Evolutionary conservation across 2,329 filamentous ascomycete genomes (phyloP).

Genomic region (Colletotrichum liriopes): DNA sequence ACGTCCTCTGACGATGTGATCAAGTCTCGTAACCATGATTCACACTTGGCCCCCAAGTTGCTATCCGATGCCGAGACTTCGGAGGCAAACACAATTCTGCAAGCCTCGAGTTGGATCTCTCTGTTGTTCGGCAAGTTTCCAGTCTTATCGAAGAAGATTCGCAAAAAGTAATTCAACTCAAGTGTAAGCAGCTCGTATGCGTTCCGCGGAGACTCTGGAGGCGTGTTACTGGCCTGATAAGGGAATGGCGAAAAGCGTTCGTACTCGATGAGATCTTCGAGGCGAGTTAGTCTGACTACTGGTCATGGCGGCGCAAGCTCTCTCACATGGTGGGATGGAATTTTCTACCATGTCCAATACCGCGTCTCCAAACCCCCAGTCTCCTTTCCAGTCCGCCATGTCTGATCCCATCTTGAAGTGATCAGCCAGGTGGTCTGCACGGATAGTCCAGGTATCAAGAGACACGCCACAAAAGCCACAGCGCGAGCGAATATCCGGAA

Average conservation of each 20-base stretch:
- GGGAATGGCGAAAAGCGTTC: slow-evolving; percentile 37
- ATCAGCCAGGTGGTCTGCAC: slow-evolving; percentile 55
- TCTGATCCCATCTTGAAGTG: slow-evolving; percentile 57
- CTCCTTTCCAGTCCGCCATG: slow-evolving; percentile 59
- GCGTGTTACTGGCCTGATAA: slow-evolving; percentile 32
- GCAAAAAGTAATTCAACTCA: slow-evolving; percentile 51
- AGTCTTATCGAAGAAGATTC: slow-evolving; percentile 45
- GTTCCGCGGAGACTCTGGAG: slow-evolving; percentile 45
- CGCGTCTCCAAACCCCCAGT: slow-evolving; percentile 56
- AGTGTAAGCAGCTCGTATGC: slow-evolving; percentile 56
- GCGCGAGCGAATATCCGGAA: slow-evolving; percentile 44
- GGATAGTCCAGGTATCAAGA: slow-evolving; percentile 52
- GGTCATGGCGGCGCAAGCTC: neutral
- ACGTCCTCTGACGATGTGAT: slow-evolving; percentile 43
- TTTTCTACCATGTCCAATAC: slow-evolving; percentile 56
- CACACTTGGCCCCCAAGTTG: neutral
- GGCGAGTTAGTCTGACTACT: neutral
- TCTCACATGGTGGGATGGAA: slow-evolving; percentile 54
- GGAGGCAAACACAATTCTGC: slow-evolving; percentile 48
- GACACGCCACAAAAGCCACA: slow-evolving; percentile 57
- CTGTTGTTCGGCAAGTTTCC: slow-evolving; percentile 44
- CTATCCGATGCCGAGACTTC: slow-evolving; percentile 40
- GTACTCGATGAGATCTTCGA: slow-evolving; percentile 34
- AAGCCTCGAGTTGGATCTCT: slow-evolving; percentile 47
- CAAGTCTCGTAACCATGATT: slow-evolving; percentile 48